Conservation (phyloP, 2,329 filamentous ascomycete genomes). For the Venturia effusa region DNA sequence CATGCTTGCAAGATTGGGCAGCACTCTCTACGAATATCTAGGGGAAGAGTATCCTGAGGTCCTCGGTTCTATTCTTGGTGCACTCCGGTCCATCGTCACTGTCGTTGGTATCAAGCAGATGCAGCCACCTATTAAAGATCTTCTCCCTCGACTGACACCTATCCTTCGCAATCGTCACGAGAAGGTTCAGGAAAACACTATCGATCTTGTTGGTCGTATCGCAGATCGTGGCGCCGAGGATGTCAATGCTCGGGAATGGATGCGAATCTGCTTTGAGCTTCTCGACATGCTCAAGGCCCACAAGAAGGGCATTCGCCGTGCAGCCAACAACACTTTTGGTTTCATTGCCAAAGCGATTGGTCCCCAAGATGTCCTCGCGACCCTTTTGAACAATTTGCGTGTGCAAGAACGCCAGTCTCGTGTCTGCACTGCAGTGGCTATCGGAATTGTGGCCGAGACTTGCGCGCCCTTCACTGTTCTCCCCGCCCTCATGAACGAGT, state of each 20-base stretch:
- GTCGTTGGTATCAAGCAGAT: constrained; percentile 97
- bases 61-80: constrained; percentile 88
- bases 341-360: constrained; percentile 99
- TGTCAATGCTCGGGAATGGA: constrained; percentile 96
- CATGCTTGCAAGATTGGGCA: constrained; percentile 86
- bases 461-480: constrained; percentile 97
- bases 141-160: constrained; percentile 89
- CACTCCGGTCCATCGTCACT: constrained; percentile 89
- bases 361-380: constrained; percentile 91
- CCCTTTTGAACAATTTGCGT: constrained; percentile 69
- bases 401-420: constrained; percentile 97
- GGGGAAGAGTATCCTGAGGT: constrained; percentile 98
- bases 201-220: constrained; percentile 94
- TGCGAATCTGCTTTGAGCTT: constrained; percentile 98
- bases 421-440: constrained; percentile 96
- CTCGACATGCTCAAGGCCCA: constrained; percentile 99
- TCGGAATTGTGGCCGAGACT: constrained; percentile 96
- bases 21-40: constrained; percentile 94
- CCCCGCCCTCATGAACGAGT: constrained; percentile 99
- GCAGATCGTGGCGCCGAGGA: constrained; percentile 93
- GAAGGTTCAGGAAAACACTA: constrained; percentile 98
- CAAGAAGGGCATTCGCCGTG: constrained; percentile 97
- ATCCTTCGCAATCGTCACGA: constrained; percentile 97
- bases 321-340: constrained; percentile 98
- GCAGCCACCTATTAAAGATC: constrained; percentile 94